Percentiles rank a stretch among this genome's conserved stretches.
These are phyloP conservation scores for Eucalyptus erythrocorys DNA, from an alignment of 345 rosid species.

Conservation along the genomic window DNA sequence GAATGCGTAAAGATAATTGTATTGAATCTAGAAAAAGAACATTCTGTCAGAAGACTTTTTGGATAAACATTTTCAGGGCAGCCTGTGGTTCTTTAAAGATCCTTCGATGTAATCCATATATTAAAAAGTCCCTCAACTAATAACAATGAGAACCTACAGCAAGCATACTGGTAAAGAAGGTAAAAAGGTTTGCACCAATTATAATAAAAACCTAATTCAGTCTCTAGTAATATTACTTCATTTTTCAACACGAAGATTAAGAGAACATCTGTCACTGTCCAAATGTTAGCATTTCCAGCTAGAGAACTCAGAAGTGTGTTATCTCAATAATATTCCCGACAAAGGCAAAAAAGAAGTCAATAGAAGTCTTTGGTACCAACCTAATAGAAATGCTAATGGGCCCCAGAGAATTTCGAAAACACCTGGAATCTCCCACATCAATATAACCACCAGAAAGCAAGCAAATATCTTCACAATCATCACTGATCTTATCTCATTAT, in stretches of 20 bases:
- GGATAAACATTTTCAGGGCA: neutral
- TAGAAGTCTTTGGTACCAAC: conserved; percentile 15
- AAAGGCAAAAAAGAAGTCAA: neutral
- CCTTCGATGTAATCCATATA: neutral
- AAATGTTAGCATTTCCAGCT: neutral
- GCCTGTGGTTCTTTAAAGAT: neutral
- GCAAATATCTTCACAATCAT: conserved; percentile 74
- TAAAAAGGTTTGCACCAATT: neutral
- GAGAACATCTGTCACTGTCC: neutral
- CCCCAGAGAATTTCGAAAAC: conserved; percentile 72
- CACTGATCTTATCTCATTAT: conserved; percentile 85
- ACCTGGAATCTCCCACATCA: conserved; percentile 94
- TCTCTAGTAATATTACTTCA: neutral
- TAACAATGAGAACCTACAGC: neutral
- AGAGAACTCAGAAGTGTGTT: neutral
- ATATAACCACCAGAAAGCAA: conserved; percentile 75
- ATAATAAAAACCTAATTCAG: neutral
- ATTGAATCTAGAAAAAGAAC: neutral
- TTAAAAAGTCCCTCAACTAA: neutral
- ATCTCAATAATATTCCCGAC: neutral
- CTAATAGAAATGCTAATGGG: conserved; percentile 63
- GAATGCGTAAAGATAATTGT: neutral
- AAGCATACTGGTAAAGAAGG: neutral
- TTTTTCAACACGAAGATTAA: neutral
- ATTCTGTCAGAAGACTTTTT: neutral